Base-by-base conservation (phyloP, 306 rosid species). In the Citrullus amarus region DNA sequence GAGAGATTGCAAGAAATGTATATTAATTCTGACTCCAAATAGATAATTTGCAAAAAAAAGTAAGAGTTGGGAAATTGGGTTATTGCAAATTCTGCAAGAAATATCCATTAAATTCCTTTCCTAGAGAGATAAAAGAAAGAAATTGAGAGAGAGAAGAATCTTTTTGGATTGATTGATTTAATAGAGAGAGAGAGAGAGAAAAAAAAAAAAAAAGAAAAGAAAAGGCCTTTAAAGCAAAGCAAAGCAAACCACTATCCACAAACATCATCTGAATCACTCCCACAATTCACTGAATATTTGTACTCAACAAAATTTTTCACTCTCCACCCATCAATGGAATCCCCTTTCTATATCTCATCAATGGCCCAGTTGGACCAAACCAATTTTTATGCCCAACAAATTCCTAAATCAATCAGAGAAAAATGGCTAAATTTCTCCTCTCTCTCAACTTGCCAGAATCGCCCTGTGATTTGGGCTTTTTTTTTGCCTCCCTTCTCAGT, bases 361-460 rank as follows among this genome's bases (percentile, higher is more conserved):
- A 89, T 90, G 98, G 97, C 96, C 98, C 97, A 89, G 97, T 91
- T 92, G 97, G 96, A 92, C 99, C 90, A 89, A 92, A 92, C 97
- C 90, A 89, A 92, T 89, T 88, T 84, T 87, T 87, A 83, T 82
- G 88, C 14, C 18, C 80, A 84, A 88, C 86, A 91, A 85, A 90
- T 86, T 60, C 78, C 62, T 38, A 75, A 76, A 17, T n/a, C 38
- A 39, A 82, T 51, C 65, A 80, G 76, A 80, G 66, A 83, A 83
- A 84, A 82, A 71, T 81, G 75, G 79, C 79, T 83, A 86, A 86
- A 82, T 90, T 83, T 85, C 91, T 87, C 91, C 79, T 59, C 62
- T 36, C 48, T 16, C 68, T 18, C 71, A 88, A 43, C 3, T 14
- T 20, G 79, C 82, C 88, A 76, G 84, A 80, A 89, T 90, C 89